Conservation (phyloP, 1,139 yeast species). For the Nematodospora anomalae region DNA sequence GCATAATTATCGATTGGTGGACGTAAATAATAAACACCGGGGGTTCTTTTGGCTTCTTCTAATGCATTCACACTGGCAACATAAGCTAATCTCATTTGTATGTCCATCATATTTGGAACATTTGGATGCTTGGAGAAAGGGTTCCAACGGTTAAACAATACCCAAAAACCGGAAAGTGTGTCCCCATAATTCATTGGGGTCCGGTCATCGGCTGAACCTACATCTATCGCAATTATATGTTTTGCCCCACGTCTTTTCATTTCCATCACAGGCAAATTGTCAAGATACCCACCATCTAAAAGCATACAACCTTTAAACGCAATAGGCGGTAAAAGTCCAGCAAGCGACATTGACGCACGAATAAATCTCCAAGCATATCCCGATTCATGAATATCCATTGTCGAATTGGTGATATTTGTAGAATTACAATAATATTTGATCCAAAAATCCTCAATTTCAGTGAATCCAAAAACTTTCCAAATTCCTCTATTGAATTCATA, state of each 20-base stretch:
- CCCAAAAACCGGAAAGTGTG: conserved; percentile 91
- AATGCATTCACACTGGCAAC: conserved; percentile 94
- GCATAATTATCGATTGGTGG: conserved; percentile 95
- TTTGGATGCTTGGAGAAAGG: conserved; percentile 86
- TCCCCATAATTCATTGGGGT: conserved; percentile 93
- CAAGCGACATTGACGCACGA: conserved; percentile 94
- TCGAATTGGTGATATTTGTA: conserved; percentile 92
- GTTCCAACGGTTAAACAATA: conserved; percentile 81
- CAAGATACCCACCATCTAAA: conserved; percentile 94
- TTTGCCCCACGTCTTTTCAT: conserved; percentile 89
- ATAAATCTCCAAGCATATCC: conserved; percentile 97
- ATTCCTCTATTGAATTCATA: conserved; percentile 95
- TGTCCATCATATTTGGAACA: conserved; percentile 93
- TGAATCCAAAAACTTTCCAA: conserved; percentile 92
- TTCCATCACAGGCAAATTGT: conserved; percentile 87
- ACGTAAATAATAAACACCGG: conserved; percentile 85
- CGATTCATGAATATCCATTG: conserved; percentile 89
- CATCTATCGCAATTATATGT: conserved; percentile 92
- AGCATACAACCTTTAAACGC: conserved; percentile 90
- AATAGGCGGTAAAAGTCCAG: conserved; percentile 89
- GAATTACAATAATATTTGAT: conserved; percentile 84
- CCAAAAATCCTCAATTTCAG: conserved; percentile 96
- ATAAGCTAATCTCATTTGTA: conserved; percentile 89
- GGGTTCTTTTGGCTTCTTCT: conserved; percentile 79
- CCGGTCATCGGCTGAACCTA: conserved; percentile 90